phyloP scores from a whole-genome alignment of 2,329 filamentous ascomycete genomes.

The Neofusicoccum kwambonambiense region DNA sequence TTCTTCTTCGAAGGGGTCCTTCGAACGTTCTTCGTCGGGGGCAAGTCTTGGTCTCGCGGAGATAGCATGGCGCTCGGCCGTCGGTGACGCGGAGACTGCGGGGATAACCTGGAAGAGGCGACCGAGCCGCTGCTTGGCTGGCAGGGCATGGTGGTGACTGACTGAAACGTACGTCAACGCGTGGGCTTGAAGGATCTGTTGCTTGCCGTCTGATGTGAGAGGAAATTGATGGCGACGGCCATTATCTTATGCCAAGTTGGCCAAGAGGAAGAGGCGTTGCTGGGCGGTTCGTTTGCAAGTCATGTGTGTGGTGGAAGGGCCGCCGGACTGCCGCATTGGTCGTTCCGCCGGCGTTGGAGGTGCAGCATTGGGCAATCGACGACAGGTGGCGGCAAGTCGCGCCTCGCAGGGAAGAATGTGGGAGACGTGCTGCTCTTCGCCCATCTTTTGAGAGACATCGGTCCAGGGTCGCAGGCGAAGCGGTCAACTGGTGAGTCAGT shows the following conservation, averaged over 20 bases:
- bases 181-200: not conserved
- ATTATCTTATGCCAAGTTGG: constrained; percentile 5
- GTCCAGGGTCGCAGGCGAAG: not conserved
- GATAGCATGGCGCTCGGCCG: not conserved
- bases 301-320: not conserved
- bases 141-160: not conserved
- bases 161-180: not conserved
- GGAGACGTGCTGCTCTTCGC: not conserved
- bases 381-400: not conserved
- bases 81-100: not conserved
- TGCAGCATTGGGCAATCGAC: not conserved
- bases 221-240: not conserved
- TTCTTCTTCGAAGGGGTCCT: not conserved
- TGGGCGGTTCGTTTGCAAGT: not conserved
- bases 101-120: not conserved
- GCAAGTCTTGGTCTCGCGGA: not conserved
- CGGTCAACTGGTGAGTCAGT: not conserved
- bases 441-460: not conserved
- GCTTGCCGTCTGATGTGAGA: not conserved
- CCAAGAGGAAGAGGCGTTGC: not conserved
- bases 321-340: not conserved
- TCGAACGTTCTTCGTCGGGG: not conserved
- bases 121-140: not conserved
- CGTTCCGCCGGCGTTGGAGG: not conserved
- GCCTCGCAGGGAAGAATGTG: not conserved